Percentiles rank a stretch among this genome's conserved stretches.
These are phyloP conservation scores for Penicillium glabrum DNA, from an alignment of 2,329 filamentous ascomycete genomes.

Conservation along the genomic window DNA sequence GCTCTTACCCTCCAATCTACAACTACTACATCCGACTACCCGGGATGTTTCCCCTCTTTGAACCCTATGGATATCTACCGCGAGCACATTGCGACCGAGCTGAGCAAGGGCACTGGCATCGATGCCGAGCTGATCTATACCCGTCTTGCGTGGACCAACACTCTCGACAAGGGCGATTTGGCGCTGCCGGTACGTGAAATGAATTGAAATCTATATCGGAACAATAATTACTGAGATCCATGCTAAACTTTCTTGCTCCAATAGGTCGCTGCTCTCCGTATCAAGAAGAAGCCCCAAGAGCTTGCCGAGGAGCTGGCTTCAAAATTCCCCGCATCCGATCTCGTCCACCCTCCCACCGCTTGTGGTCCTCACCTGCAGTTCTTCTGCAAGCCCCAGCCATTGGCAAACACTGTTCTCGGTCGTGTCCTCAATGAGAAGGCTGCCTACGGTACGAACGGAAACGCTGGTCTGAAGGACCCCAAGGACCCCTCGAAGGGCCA, in stretches of 20 bases:
- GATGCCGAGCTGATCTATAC: conserved; percentile 41
- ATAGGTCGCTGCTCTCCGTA: conserved; percentile 44
- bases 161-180: conserved; percentile 49
- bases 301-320: conserved; percentile 56
- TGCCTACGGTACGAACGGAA: conserved; percentile 61
- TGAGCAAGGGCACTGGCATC: conserved; percentile 39
- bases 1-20: conserved; percentile 42
- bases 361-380: conserved; percentile 64
- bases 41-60: conserved; percentile 43
- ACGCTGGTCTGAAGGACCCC: conserved; percentile 59
- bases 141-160: conserved; percentile 46
- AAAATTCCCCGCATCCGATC: conserved; percentile 58
- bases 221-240: not conserved
- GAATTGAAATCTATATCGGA: not conserved
- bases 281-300: conserved; percentile 60
- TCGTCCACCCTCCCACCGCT: conserved; percentile 56
- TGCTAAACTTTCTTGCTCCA: conserved; percentile 9
- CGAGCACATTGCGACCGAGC: conserved; percentile 45
- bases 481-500: conserved; percentile 55
- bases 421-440: conserved; percentile 58
- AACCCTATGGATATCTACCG: conserved; percentile 50
- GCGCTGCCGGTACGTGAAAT: conserved; percentile 39
- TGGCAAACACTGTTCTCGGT: conserved; percentile 59
- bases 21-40: conserved; percentile 38
- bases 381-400: conserved; percentile 61